Base-by-base conservation (phyloP, 2,329 filamentous ascomycete species). In the Apiospora marii region DNA sequence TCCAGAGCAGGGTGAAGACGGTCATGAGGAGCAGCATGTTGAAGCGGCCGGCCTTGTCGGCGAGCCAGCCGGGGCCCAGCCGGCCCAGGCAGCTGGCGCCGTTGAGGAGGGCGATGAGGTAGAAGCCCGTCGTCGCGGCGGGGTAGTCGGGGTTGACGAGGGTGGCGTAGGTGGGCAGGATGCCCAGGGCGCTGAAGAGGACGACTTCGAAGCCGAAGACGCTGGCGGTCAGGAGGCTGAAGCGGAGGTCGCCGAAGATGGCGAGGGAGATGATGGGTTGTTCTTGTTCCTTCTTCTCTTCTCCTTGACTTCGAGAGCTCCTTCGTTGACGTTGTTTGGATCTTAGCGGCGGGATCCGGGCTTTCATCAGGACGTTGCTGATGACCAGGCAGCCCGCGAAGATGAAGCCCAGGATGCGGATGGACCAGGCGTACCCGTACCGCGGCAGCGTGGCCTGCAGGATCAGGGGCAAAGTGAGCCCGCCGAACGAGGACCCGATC, bases 31-130 rank as follows among this genome's bases (percentile, higher is more conserved):
- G 87, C 82, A 93, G 89, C 49, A 87, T 88, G 76, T 94, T 94
- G 82, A 91, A 93, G 5, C 91, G 87, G 0, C 92, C 92, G 3
- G 92, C 78, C 64, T 85, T 87, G 78, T 94, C 92, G 0, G 92
- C 89, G n/a, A 91, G 82, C 73, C 89, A 87, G 0, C 92, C 92
- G 0, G 92, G 91, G 0, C 91, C 82, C 84, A 87, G 90, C 70
- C 92, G 87, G 4, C 92, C 92, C 30, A 93, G 84, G 73, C 90
- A 87, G 0, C 88, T 91, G 34, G 90, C 92, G 1, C 87, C 91
- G 77, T 93, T 94, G 77, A 94, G 84, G 70, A 93, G 88, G 7
- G 91, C 88, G 41, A 93, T 84, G 67, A 93, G 84, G 27, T 71
- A 72, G 34, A 71, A 72, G 6, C 70, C 61, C 46, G 44, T 68